These are phyloP conservation scores for Gossypium bickii DNA, from an alignment of 345 rosid species.

Conservation along the genomic window DNA sequence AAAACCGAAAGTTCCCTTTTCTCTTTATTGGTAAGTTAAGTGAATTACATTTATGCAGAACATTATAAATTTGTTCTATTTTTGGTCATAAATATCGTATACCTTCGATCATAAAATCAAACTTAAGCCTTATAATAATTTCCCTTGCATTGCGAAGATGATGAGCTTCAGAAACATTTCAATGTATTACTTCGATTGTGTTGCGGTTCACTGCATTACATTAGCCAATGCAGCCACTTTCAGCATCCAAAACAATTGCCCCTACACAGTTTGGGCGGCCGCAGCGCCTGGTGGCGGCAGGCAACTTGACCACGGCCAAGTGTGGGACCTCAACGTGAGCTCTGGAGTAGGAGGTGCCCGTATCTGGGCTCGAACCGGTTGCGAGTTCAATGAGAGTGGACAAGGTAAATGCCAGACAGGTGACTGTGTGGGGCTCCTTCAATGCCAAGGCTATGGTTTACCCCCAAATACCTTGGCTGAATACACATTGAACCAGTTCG, in stretches of 20 bases:
- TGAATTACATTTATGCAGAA: not conserved
- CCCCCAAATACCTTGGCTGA: constrained; percentile 32
- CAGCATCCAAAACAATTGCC: constrained; percentile 32
- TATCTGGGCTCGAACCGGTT: constrained; percentile 30
- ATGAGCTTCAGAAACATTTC: not conserved
- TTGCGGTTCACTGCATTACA: constrained; percentile 12
- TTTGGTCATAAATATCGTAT: not conserved
- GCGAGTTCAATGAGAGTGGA: constrained; percentile 6
- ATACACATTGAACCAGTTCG: constrained; percentile 18
- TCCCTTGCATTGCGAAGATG: not conserved
- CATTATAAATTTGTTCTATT: not conserved
- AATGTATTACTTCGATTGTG: not conserved
- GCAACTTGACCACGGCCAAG: constrained; percentile 13
- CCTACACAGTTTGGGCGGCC: constrained; percentile 47
- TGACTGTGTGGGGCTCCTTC: constrained; percentile 18
- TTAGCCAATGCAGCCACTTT: constrained; percentile 34
- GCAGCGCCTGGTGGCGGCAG: constrained; percentile 35
- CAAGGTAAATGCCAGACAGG: constrained; percentile 8
- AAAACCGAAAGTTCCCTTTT: not conserved
- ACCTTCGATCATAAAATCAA: not conserved
- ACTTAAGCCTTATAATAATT: not conserved
- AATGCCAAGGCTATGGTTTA: constrained; percentile 27
- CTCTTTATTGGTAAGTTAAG: not conserved
- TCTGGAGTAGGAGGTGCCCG: constrained; percentile 20
- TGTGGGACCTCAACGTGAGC: constrained; percentile 16